phyloP scores from a whole-genome alignment of 495 filamentous ascomycete genomes.

The Diplogelasinospora grovesii region DNA sequence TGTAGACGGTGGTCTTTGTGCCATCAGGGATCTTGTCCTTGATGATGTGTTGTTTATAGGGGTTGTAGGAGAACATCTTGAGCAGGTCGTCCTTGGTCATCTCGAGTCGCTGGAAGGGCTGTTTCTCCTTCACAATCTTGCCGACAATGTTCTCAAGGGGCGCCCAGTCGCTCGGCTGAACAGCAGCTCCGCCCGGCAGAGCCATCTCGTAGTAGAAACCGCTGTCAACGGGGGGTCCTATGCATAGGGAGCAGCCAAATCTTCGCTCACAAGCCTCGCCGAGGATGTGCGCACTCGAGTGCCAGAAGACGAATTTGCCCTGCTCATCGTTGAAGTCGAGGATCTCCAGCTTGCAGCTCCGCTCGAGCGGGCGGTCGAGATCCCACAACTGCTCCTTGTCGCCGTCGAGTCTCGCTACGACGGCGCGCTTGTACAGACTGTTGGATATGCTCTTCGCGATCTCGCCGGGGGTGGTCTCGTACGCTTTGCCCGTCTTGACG shows the following conservation, averaged over 20 bases:
- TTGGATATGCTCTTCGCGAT: slow-evolving; percentile 65
- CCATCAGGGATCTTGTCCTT: slow-evolving; percentile 84
- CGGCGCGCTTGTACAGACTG: slow-evolving; percentile 62
- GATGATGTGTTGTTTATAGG: slow-evolving; percentile 84
- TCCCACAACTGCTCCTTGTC: slow-evolving; percentile 67
- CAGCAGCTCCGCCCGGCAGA: slow-evolving; percentile 65
- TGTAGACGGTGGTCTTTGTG: slow-evolving; percentile 87
- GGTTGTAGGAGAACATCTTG: slow-evolving; percentile 93
- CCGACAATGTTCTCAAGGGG: slow-evolving; percentile 67
- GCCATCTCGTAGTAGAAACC: slow-evolving; percentile 99
- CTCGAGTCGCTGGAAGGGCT: slow-evolving; percentile 84
- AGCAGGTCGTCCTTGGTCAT: slow-evolving; percentile 83
- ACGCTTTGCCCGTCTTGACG: slow-evolving; percentile 55
- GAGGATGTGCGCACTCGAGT: slow-evolving; percentile 87
- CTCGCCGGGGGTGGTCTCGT: slow-evolving; percentile 63
- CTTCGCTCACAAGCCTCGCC: slow-evolving; percentile 86
- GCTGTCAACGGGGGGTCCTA: slow-evolving; percentile 72
- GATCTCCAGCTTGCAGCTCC: slow-evolving; percentile 68
- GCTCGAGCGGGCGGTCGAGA: slow-evolving; percentile 80
- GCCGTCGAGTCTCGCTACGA: slow-evolving; percentile 75
- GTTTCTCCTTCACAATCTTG: slow-evolving; percentile 90
- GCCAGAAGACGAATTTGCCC: slow-evolving; percentile 57
- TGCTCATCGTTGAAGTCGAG: slow-evolving; percentile 79
- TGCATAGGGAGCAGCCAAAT: slow-evolving; percentile 84
- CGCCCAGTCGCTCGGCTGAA: slow-evolving; percentile 68